Conservation (phyloP, 345 rosid species). For the Dovyalis caffra region DNA sequence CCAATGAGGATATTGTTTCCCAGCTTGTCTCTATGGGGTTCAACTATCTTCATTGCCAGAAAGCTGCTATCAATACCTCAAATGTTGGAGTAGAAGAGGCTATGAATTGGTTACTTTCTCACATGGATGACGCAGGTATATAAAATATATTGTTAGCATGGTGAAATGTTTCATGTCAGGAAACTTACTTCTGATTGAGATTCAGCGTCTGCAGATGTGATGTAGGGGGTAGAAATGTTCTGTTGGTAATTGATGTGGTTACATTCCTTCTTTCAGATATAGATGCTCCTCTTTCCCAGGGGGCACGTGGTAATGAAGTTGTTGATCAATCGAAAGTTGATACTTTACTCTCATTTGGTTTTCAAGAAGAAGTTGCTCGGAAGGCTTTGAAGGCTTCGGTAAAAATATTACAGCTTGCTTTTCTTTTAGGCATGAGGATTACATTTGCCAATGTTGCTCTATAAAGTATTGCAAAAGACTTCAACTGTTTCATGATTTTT, state of each 20-base stretch:
- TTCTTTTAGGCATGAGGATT: neutral
- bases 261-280: slow-evolving; percentile 51
- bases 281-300: slow-evolving; percentile 61
- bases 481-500: neutral
- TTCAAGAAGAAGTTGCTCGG: slow-evolving; percentile 76
- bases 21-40: slow-evolving; percentile 95
- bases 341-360: slow-evolving; percentile 87
- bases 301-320: slow-evolving; percentile 29
- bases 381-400: slow-evolving; percentile 88
- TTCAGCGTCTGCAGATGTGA: neutral
- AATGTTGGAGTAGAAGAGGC: slow-evolving; percentile 95
- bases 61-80: slow-evolving; percentile 82
- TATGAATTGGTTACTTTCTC: slow-evolving; percentile 93
- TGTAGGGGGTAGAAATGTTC: neutral
- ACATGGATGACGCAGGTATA: slow-evolving; percentile 93
- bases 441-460: neutral
- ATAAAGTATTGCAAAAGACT: neutral
- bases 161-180: neutral
- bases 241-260: neutral
- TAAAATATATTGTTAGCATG: neutral
- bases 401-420: slow-evolving; percentile 15
- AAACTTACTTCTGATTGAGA: neutral
- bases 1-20: slow-evolving; percentile 79
- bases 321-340: slow-evolving; percentile 73
- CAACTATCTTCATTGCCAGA: slow-evolving; percentile 82